Evolutionary conservation across 768 basidiomycete genomes (phyloP), one percentile per base, ranked within the genome.

Genomic region (Mycena pura): DNA sequence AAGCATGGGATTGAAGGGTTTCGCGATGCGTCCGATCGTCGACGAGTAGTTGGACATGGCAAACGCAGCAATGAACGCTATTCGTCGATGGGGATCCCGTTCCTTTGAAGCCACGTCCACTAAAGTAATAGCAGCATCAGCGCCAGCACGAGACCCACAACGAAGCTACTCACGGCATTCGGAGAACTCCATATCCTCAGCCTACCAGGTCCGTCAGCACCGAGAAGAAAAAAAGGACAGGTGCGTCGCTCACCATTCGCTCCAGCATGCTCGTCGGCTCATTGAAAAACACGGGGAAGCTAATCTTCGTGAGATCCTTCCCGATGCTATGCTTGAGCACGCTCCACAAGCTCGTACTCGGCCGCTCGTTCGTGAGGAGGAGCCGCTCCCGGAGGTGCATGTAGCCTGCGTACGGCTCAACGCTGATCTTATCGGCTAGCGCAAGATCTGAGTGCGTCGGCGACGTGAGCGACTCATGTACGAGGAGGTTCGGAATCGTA

Each of bases 41-140:
- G 92, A 94, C 1, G 93, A 94, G 75, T 99, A 99, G 77, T 98
- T 98, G 27, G 92, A 93, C 94, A 97, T 97, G 3, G 95, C 96
- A 73, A 99, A 99, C 2, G 95, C 96, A 19, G 92, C 94, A 15
- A 99, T 94, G 69, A 88, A 99, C 2, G 95, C 95, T 49, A 97
- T 86, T 3, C 96, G 86, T 53, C 87, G 85, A 43, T 91, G 83
- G 1, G 93, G 86, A 69, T 97, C 92, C 24, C 71, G 71, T 70
- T 96, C 92, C 40, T 78, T 80, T 8, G 86, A 86, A 24, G 96
- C 96, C 7, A 91, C 89, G 67, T 97, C 95, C 69, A 98, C 91
- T 93, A 65, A 0, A 60, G 24, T 31, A 36, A 58, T 38, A 57
- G 34, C 17, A 56, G 45, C 24, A 48, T 39, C 43, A 65, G 32